Base-by-base conservation (phyloP, 1,139 yeast genomes). In the Debaryomycetaceae sp. region DNA sequence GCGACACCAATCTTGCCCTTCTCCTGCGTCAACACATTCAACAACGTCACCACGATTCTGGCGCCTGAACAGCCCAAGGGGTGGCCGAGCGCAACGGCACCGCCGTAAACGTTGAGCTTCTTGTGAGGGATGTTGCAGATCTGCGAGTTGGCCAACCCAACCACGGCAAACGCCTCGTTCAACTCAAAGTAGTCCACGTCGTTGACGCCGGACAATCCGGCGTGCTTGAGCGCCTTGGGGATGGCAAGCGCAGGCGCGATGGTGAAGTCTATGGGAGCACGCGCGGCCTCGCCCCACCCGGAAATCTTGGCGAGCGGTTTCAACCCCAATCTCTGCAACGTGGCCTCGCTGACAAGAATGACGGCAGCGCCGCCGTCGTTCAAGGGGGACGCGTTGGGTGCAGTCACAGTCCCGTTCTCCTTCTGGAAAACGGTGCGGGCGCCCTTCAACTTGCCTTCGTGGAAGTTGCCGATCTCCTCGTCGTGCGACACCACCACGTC, bases 271-370 rank as follows among this genome's bases (percentile, higher is more conserved):
- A 81, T 75, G 44, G 98, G 97, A 30, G 78, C 78, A 56, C 88
- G 88, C 34, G 95, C 97, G 51, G 96, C 97, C 59, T 91, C 98
- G 62, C 95, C 97, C 95, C 96, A 89, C 40, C 96, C 95, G 35
- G 75, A 54, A 48, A 91, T 80, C 58, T 78, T 77, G 40, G 96
- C 97, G 44, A 91, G 62, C 43, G 98, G 97, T 54, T 71, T 84
- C 53, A 91, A 67, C 27, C 83, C 83, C 46, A 88, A 75, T 69
- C 89, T 95, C 58, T 78, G 75, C 49, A 86, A 71, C 66, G 86
- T 86, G 42, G 67, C 65, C 54, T 77, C 96, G 35, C 95, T 83
- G 34, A 85, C 93, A 47, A 91, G 72, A 30, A 91, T 67, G 27
- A 91, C 75, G 28, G 97, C 97, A 38, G 97, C 96, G 57, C 85